Base-by-base conservation (phyloP, 306 rosid species). In the Begonia masoniana region DNA sequence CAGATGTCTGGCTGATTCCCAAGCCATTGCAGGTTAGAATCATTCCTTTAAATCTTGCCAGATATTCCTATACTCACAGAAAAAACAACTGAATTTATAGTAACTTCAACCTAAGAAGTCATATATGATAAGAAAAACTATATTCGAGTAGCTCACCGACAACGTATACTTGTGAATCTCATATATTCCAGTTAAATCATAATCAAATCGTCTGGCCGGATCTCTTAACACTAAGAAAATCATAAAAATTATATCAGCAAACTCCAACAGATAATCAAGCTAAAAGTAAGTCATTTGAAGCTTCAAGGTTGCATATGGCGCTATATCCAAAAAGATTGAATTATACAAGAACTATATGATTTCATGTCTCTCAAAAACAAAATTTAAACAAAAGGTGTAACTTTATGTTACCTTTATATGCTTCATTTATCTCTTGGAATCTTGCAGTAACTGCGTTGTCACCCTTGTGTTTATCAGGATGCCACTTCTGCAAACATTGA, bases 1-100 rank as follows among this genome's bases (percentile, higher is more conserved):
- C 55, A 57, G 83, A 59, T 41, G 77, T 35, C 5, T 72, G 79
- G 51, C 65, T 45, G 62, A 83, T 79, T 51, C 94, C 87, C 43
- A 83, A 87, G 59, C 94, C 94, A 58, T 83, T 83, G 74, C 94
- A 83, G 49, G 94, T 83, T 57, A 83, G 87, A 69, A 83, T 83
- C 94, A 83, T 74, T 63, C 84, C 84, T 63, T 80, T 80, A 65
- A 83, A 83, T 75, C 94, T 77, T 51, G 75, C 74, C 64, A 80
- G 93, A 74, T 83, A 83, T 76, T 83, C 93, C 93, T 79, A 78
- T 16, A 49, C 49, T 15, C 43, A 48, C 59, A 51, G 21, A 10
- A 43, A 50, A 19, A 50, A n/a, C 13, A 6, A 50, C 6, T 13
- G 19, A 17, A 50, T 50, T 43, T 3, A 17, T 5, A 2, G 53